Conservation (phyloP, 768 basidiomycete species). For the Tricholoma sp. region DNA sequence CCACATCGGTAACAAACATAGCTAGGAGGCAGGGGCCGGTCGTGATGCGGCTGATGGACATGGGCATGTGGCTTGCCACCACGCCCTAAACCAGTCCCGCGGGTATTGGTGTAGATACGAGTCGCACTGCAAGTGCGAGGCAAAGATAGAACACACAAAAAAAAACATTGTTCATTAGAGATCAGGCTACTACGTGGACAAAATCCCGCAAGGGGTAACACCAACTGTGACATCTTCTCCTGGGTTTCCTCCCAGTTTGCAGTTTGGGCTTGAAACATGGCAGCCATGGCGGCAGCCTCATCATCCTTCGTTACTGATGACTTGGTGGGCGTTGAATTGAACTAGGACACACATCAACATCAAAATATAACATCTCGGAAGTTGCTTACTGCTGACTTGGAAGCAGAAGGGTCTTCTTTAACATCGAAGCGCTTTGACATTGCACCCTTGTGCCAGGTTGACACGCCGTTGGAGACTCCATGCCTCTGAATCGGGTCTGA, state of each 20-base stretch:
- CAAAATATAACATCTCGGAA: slow-evolving; percentile 10
- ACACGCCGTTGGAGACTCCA: slow-evolving; percentile 29
- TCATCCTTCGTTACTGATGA: slow-evolving; percentile 57
- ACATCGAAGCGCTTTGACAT: slow-evolving; percentile 91
- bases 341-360: slow-evolving; percentile 14
- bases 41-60: slow-evolving; percentile 42
- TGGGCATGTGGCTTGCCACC: slow-evolving; percentile 55
- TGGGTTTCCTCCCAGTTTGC: slow-evolving; percentile 98
- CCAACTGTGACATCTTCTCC: slow-evolving; percentile 99
- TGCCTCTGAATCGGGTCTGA: slow-evolving; percentile 42
- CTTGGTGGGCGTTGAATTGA: slow-evolving; percentile 23
- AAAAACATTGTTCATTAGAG: slow-evolving; percentile 68
- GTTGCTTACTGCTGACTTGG: slow-evolving; percentile 25
- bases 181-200: slow-evolving; percentile 60
- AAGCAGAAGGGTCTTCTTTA: slow-evolving; percentile 55
- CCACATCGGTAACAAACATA: slow-evolving; percentile 99
- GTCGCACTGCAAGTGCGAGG: slow-evolving; percentile 48
- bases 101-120: slow-evolving; percentile 60
- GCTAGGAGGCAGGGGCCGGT: slow-evolving; percentile 83
- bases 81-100: slow-evolving; percentile 58
- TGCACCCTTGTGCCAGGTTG: slow-evolving; percentile 62
- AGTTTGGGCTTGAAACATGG: slow-evolving; percentile 93
- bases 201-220: slow-evolving; percentile 56
- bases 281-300: slow-evolving; percentile 94
- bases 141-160: slow-evolving; percentile 22